Evolutionary conservation across 140 eudicot species (phyloP), one percentile per base, ranked within the genome.

Genomic region (Senecio squalidus): DNA sequence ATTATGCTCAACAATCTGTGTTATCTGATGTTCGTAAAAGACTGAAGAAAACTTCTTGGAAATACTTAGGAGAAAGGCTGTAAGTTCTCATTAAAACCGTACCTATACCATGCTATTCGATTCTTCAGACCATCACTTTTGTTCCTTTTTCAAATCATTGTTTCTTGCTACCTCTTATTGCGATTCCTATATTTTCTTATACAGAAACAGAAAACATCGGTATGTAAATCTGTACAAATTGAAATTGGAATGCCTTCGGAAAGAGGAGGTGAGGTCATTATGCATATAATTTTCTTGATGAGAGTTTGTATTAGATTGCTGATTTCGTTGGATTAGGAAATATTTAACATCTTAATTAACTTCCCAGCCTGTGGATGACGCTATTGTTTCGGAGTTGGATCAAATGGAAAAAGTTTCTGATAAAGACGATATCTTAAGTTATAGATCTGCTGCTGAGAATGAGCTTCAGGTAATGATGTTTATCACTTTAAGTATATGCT

Each of bases 61-160:
- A 80, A 60, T 91, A 83, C 78, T 71, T 91, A 45, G 98, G 88
- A 58, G 91, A 83, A 62, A 83, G 94, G 24, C 78, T 91, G 98
- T 86, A 81, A 86, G 98, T 81, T 40, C 25, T 44, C 57, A 0
- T 58, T 61, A 31, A 41, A 34, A 38, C 46, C 18, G 24, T n/a
- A 59, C 23, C 16, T 47, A 15, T 46, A 30, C n/a, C 22, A 13
- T 47, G 68, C 58, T 46, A 33, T 45, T 46, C 33, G 30, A 23
- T 48, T 20, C 15, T 64, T n/a, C n/a, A n/a, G n/a, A n/a, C n/a
- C n/a, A n/a, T n/a, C n/a, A n/a, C 6, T 31, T 47, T 45, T 24
- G 20, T 4, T 44, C 44, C 2, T 49, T 10, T 51, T 66, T 62
- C 27, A 30, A 51, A 53, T 66, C 29, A 15, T 53, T 31, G 26